phyloP scores from a whole-genome alignment of 2,329 filamentous ascomycete species.

The Colletotrichum gloeosporioides region DNA sequence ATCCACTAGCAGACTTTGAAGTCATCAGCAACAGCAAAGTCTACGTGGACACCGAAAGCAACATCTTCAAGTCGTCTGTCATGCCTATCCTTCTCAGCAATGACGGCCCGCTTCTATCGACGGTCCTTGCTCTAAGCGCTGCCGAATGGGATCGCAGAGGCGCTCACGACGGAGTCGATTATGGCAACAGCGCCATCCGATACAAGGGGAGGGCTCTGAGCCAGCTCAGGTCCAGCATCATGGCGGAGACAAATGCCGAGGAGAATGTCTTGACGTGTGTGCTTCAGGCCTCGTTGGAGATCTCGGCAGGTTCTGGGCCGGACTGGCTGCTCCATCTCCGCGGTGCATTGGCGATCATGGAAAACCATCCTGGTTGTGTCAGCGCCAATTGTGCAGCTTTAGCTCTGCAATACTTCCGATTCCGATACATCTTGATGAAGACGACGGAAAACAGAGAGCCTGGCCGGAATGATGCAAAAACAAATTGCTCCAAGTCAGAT shows the following conservation, averaged over 20 bases:
- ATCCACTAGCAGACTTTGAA: not conserved
- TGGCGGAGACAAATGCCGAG: not conserved
- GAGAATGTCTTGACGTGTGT: not conserved
- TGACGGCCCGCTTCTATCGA: not conserved
- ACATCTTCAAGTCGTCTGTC: not conserved
- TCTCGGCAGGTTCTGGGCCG: not conserved
- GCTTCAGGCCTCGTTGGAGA: slow-evolving; percentile 1
- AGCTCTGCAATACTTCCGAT: not conserved
- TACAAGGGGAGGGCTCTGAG: not conserved
- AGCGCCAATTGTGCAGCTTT: not conserved
- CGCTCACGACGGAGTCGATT: not conserved
- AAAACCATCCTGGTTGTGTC: not conserved
- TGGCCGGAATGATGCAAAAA: not conserved
- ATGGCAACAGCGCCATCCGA: not conserved
- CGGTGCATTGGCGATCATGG: not conserved
- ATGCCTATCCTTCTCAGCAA: not conserved
- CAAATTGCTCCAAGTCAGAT: not conserved
- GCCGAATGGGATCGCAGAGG: not conserved
- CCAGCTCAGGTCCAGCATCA: not conserved
- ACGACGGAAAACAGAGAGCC: not conserved
- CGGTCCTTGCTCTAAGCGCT: not conserved
- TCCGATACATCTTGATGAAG: slow-evolving; percentile 1
- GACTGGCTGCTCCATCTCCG: not conserved
- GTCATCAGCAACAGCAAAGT: slow-evolving; percentile 3
- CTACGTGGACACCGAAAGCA: not conserved